Evolutionary conservation across 805 yeast genomes (phyloP).

Genomic region (Metschnikowia noctiluminum): DNA sequence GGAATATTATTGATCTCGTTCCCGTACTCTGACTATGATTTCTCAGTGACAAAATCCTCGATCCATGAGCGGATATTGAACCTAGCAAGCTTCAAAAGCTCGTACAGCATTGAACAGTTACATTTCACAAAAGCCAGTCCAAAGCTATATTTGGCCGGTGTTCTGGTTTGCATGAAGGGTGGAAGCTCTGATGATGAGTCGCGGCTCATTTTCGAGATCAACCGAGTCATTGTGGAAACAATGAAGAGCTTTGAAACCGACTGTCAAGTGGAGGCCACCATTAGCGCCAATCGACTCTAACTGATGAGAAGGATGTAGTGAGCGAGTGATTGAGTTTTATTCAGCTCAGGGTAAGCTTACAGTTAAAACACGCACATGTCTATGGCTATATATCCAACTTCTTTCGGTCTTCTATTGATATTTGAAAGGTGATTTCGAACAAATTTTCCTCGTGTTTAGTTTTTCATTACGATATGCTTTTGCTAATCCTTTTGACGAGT

Average conservation of each 20-base stretch:
- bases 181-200: constrained; percentile 70
- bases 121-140: constrained; percentile 62
- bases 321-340: neutral
- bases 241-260: constrained; percentile 25
- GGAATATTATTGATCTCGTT: constrained; percentile 51
- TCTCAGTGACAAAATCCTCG: constrained; percentile 31
- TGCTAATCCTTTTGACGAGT: too few species aligned
- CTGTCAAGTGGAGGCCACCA: constrained; percentile 35
- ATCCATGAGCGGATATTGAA: constrained; percentile 45
- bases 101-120: constrained; percentile 47
- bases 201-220: constrained; percentile 47
- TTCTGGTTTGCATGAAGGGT: constrained; percentile 59
- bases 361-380: too few species aligned
- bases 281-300: constrained; percentile 16
- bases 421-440: too few species aligned
- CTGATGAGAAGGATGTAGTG: neutral
- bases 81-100: constrained; percentile 50
- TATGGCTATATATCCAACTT: too few species aligned
- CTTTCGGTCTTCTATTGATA: too few species aligned
- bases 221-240: constrained; percentile 38
- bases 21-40: constrained; percentile 44
- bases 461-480: too few species aligned
- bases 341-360: too few species aligned
- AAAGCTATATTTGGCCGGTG: constrained; percentile 53
- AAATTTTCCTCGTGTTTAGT: too few species aligned